phyloP scores from a whole-genome alignment of 2,329 filamentous ascomycete species.

The Neophaeococcomyces mojaviensis region DNA sequence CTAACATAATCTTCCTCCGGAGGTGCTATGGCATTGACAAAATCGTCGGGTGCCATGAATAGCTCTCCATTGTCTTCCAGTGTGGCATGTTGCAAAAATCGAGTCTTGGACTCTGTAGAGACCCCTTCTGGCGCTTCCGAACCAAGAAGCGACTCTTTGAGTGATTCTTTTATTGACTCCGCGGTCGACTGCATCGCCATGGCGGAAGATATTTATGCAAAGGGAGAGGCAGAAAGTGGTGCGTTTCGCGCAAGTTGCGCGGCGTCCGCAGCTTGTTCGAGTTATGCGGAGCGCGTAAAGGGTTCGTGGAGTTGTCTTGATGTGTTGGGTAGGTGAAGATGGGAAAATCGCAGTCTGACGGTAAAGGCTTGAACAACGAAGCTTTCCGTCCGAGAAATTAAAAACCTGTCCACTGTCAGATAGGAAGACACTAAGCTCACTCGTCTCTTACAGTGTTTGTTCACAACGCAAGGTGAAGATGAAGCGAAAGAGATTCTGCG shows the following conservation, averaged over 20 bases:
- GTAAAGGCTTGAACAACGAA: too few relatives aligned
- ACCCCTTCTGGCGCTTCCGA: constrained; percentile 51
- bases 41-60: constrained; percentile 76
- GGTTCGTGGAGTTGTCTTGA: too few relatives aligned
- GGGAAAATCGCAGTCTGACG: too few relatives aligned
- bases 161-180: constrained; percentile 51
- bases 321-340: too few relatives aligned
- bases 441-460: too few relatives aligned
- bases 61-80: constrained; percentile 71
- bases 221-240: neutral
- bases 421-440: too few relatives aligned
- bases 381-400: too few relatives aligned
- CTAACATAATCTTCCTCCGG: constrained; percentile 83
- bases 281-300: neutral
- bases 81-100: constrained; percentile 68
- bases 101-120: constrained; percentile 65
- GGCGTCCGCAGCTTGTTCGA: too few relatives aligned
- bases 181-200: constrained; percentile 29
- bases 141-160: constrained; percentile 76
- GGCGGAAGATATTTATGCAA: neutral
- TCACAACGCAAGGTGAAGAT: too few relatives aligned
- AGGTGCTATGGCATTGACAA: constrained; percentile 84
- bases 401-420: too few relatives aligned
- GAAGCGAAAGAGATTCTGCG: too few relatives aligned
- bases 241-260: neutral